Conservation (phyloP, 2,329 filamentous ascomycete genomes). For the Sporothrix pallida region DNA sequence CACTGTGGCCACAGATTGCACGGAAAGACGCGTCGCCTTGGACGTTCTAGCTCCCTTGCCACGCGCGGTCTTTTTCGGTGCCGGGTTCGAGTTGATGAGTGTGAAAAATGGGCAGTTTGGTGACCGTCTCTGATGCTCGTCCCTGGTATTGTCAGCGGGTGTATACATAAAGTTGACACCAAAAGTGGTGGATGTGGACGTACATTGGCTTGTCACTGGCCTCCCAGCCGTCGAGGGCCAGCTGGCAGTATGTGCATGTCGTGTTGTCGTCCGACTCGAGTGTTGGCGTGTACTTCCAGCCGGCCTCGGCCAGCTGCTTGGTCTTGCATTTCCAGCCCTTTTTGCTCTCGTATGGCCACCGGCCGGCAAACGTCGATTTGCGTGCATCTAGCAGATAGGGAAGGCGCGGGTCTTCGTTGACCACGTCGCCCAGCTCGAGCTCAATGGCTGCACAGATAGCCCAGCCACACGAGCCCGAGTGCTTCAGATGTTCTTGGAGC, state of each 20-base stretch:
- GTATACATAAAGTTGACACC: neutral
- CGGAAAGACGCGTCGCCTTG: conserved; percentile 70
- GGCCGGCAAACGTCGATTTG: conserved; percentile 78
- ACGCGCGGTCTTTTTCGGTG: conserved; percentile 60
- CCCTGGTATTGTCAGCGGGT: conserved; percentile 53
- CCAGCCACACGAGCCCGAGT: conserved; percentile 85
- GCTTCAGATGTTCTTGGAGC: conserved; percentile 81
- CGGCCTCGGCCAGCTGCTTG: conserved; percentile 88
- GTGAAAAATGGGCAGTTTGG: conserved; percentile 83
- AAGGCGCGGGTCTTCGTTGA: conserved; percentile 74
- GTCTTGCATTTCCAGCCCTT: conserved; percentile 88
- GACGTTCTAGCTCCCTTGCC: conserved; percentile 65
- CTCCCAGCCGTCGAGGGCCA: conserved; percentile 95
- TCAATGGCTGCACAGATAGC: conserved; percentile 73
- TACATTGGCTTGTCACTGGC: conserved; percentile 86
- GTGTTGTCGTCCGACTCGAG: conserved; percentile 85
- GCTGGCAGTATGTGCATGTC: conserved; percentile 86
- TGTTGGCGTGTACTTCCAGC: conserved; percentile 92
- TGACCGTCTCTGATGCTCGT: conserved; percentile 83
- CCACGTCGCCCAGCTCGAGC: conserved; percentile 65
- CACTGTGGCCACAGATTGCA: conserved; percentile 60
- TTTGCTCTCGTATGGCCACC: conserved; percentile 90
- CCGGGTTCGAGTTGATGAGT: conserved; percentile 63
- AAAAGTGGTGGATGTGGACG: conserved; percentile 43
- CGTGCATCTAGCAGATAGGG: conserved; percentile 76